Conservation (phyloP, 257 asterid species). For the Henckelia pumila region DNA sequence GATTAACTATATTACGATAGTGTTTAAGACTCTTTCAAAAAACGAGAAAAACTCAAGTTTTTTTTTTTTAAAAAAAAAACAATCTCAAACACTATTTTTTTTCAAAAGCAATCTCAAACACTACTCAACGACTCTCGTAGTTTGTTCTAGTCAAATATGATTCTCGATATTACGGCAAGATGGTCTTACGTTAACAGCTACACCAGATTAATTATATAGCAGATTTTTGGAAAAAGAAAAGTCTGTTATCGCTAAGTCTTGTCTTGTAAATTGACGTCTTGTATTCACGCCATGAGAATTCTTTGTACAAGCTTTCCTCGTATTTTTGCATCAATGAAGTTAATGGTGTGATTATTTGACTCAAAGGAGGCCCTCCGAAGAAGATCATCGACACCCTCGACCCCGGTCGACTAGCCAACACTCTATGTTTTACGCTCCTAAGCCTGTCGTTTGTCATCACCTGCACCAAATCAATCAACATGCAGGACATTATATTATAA, state of each 20-base stretch:
- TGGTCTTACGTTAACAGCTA: no score
- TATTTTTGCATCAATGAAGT: constrained; percentile 43
- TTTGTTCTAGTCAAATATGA: no score
- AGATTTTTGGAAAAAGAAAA: constrained; percentile 52
- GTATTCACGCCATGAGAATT: constrained; percentile 63
- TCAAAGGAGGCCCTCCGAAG: constrained; percentile 66
- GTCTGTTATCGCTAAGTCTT: constrained; percentile 51
- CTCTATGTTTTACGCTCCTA: constrained; percentile 54
- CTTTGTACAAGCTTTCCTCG: constrained; percentile 57
- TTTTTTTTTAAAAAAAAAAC: no score
- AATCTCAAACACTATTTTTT: no score
- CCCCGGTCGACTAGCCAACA: constrained; percentile 38
- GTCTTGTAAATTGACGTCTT: constrained; percentile 47
- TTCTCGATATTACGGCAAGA: no score
- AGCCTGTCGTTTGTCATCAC: constrained; percentile 63
- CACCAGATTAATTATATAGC: no score
- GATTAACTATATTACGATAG: no score
- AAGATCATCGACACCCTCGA: constrained; percentile 61
- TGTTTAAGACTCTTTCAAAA: no score
- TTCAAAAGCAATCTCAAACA: no score
- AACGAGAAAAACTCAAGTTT: no score
- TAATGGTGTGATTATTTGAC: constrained; percentile 59
- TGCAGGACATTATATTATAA: no score
- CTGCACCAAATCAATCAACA: constrained; percentile 23
- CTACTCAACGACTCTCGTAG: no score